A percentile compares a stretch with the other conserved stretches of the same genome.
phyloP scores from a whole-genome alignment of 2,329 filamentous ascomycete genomes.

The Aureobasidium namibiae region DNA sequence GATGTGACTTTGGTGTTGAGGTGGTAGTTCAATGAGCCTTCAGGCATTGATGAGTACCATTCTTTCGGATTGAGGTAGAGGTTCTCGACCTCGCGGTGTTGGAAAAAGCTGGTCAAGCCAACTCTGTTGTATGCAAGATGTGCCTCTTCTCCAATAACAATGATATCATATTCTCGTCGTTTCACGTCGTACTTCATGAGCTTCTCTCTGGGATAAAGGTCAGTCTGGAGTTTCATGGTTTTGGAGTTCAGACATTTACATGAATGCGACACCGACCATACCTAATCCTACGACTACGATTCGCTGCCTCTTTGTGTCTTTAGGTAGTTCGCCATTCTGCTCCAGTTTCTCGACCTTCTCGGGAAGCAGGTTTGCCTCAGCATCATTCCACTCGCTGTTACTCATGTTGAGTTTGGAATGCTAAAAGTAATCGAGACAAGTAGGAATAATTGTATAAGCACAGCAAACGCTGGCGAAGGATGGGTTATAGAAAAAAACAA shows the following conservation, averaged over 20 bases:
- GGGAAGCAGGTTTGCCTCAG: constrained; percentile 37
- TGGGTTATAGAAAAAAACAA: neutral
- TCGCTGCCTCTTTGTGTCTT: constrained; percentile 46
- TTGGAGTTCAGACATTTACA: constrained; percentile 46
- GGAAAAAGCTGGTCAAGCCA: constrained; percentile 80
- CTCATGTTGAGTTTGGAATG: constrained; percentile 25
- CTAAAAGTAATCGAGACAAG: neutral
- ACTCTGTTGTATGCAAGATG: constrained; percentile 89
- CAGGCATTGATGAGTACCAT: constrained; percentile 64
- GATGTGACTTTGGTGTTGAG: constrained; percentile 66
- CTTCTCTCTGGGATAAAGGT: constrained; percentile 59
- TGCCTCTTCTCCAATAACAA: constrained; percentile 80
- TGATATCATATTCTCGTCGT: constrained; percentile 65
- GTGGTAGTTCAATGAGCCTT: constrained; percentile 64
- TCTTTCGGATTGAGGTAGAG: constrained; percentile 78
- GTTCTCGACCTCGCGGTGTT: constrained; percentile 75
- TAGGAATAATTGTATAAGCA: neutral
- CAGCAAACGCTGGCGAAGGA: constrained; percentile 3
- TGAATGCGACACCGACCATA: constrained; percentile 86
- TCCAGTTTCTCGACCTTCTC: constrained; percentile 33
- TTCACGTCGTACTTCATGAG: constrained; percentile 75
- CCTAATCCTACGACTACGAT: constrained; percentile 80
- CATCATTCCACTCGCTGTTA: constrained; percentile 39
- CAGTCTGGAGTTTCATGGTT: neutral
- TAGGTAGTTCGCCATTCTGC: constrained; percentile 26